phyloP scores from a whole-genome alignment of 371 early-diverging fungal genomes.

The Mortierella sp. region DNA sequence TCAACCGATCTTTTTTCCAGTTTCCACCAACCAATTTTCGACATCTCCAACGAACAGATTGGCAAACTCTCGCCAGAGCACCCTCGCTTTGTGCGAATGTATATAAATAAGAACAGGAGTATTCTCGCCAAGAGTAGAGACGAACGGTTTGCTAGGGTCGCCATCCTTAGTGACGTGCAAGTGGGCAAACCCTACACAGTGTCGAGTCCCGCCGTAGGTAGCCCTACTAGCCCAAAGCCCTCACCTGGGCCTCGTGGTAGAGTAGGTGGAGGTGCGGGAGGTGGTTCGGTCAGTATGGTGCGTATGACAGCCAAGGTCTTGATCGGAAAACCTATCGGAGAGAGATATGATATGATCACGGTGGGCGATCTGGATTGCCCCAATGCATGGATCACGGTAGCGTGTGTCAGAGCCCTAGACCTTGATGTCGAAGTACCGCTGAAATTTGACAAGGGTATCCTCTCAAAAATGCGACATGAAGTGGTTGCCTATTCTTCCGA shows the following conservation, averaged over 20 bases:
- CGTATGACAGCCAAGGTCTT: slow-evolving; percentile 37
- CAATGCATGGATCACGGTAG: slow-evolving; percentile 52
- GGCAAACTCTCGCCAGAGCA: slow-evolving; percentile 38
- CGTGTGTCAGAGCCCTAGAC: slow-evolving; percentile 35
- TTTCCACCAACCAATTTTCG: slow-evolving; percentile 50
- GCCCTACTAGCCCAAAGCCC: background rate
- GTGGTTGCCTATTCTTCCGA: slow-evolving; percentile 41
- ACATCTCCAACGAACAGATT: slow-evolving; percentile 25
- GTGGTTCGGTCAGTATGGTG: slow-evolving; percentile 38
- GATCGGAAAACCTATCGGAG: slow-evolving; percentile 57
- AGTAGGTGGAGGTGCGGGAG: background rate
- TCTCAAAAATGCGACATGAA: slow-evolving; percentile 51
- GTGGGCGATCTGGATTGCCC: slow-evolving; percentile 54
- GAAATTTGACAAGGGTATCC: slow-evolving; percentile 48
- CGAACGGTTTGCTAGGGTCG: slow-evolving; percentile 45
- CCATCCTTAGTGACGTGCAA: slow-evolving; percentile 46
- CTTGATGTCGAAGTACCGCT: slow-evolving; percentile 32
- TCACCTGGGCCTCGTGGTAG: slow-evolving; percentile 6
- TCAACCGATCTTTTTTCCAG: slow-evolving; percentile 46
- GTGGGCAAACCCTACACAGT: slow-evolving; percentile 36
- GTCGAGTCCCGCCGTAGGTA: slow-evolving; percentile 4
- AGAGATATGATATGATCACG: slow-evolving; percentile 47
- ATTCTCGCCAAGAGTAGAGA: slow-evolving; percentile 49
- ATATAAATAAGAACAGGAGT: slow-evolving; percentile 52
- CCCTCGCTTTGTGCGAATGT: slow-evolving; percentile 53